A percentile compares a stretch with the other conserved stretches of the same genome.
Evolutionary conservation across 2,329 filamentous ascomycete species (phyloP).

Genomic region (Neopestalotiopsis clavispora): DNA sequence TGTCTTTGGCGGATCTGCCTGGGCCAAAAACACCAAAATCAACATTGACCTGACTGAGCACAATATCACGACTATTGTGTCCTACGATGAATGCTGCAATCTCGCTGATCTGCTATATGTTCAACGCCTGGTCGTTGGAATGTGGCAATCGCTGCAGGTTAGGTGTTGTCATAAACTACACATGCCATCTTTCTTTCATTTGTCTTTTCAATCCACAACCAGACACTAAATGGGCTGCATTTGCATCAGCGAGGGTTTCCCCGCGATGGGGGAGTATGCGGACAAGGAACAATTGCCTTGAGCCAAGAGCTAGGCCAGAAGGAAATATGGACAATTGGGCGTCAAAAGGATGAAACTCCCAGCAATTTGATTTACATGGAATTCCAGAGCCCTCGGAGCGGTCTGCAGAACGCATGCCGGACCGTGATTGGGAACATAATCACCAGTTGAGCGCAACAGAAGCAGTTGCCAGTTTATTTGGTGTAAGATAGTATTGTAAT

Average conservation of each 20-base stretch:
- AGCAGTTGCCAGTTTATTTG: not conserved
- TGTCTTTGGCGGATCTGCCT: not conserved
- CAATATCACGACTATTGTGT: not conserved
- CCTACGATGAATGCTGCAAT: not conserved
- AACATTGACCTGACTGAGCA: not conserved
- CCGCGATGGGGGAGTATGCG: not conserved
- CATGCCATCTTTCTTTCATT: constrained; percentile 11
- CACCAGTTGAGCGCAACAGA: not conserved
- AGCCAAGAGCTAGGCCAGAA: not conserved
- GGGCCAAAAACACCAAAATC: not conserved
- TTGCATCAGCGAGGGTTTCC: constrained; percentile 14
- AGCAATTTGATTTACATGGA: constrained; percentile 8
- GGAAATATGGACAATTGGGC: constrained; percentile 20
- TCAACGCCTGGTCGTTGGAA: not conserved
- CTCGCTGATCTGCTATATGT: not conserved
- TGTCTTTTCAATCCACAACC: constrained; percentile 12
- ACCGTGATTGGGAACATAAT: not conserved
- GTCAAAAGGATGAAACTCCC: constrained; percentile 9
- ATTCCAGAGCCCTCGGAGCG: not conserved
- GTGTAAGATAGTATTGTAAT: not conserved
- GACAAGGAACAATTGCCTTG: not conserved
- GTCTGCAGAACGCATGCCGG: not conserved
- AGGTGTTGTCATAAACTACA: not conserved
- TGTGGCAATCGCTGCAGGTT: not conserved
- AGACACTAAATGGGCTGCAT: not conserved